Evolutionary conservation across 768 basidiomycete species (phyloP).

Genomic region (Tricholoma saponaceum): DNA sequence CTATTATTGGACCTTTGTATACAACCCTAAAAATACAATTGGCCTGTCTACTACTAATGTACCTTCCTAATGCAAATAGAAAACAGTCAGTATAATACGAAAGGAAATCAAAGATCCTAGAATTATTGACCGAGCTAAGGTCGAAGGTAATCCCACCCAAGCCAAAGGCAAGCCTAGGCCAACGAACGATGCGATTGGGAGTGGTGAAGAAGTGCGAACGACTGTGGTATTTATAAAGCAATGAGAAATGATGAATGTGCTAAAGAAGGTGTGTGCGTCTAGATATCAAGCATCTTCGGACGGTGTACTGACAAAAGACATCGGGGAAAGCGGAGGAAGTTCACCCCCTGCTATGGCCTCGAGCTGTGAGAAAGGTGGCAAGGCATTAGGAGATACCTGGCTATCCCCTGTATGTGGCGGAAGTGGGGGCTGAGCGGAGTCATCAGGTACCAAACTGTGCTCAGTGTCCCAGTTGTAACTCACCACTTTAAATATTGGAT

Average conservation of each 20-base stretch:
- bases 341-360: constrained; percentile 83
- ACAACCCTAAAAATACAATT: constrained; percentile 52
- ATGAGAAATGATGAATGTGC: constrained; percentile 15
- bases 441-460: constrained; percentile 32
- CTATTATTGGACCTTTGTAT: constrained; percentile 17
- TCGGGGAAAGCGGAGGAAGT: constrained; percentile 67
- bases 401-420: constrained; percentile 38
- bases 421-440: constrained; percentile 47
- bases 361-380: constrained; percentile 69
- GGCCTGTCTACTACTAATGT: constrained; percentile 46
- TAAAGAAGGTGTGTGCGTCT: constrained; percentile 19
- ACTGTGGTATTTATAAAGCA: constrained; percentile 12
- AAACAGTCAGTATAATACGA: constrained; percentile 37
- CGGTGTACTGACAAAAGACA: constrained; percentile 55
- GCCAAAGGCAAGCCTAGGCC: neutral
- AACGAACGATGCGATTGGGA: constrained; percentile 24
- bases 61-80: constrained; percentile 45
- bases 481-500: constrained; percentile 91
- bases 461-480: constrained; percentile 44
- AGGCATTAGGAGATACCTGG: constrained; percentile 14
- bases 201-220: constrained; percentile 19
- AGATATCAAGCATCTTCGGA: constrained; percentile 40
- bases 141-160: constrained; percentile 4
- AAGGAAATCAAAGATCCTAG: constrained; percentile 24
- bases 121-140: constrained; percentile 21